Conservation (phyloP, 306 rosid genomes). For the Inga laurina region DNA sequence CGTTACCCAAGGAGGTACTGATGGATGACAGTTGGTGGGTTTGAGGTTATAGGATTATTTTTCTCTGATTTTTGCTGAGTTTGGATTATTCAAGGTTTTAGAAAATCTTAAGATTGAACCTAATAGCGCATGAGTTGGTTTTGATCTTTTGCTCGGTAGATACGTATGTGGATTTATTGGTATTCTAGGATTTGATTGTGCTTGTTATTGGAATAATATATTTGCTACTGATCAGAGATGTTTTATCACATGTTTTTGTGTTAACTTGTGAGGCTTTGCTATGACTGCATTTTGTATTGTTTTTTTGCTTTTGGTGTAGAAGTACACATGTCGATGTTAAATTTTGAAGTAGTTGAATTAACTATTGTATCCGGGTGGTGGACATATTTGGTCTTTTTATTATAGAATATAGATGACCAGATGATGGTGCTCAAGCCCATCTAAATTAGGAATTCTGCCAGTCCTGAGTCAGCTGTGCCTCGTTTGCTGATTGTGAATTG, state of each 20-base stretch:
- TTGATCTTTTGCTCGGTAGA: slow-evolving; percentile 31
- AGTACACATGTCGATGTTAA: not conserved
- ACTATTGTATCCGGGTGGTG: not conserved
- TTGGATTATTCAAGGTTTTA: not conserved
- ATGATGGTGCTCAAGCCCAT: not conserved
- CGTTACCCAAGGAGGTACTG: slow-evolving; percentile 92
- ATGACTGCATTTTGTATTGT: not conserved
- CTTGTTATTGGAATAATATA: slow-evolving; percentile 37
- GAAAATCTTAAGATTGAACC: slow-evolving; percentile 8
- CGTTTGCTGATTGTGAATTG: not conserved
- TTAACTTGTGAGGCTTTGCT: slow-evolving; percentile 10
- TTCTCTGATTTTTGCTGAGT: slow-evolving; percentile 19
- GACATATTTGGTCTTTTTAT: not conserved
- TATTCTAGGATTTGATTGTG: slow-evolving; percentile 21
- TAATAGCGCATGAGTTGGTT: slow-evolving; percentile 29
- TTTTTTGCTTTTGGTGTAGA: not conserved
- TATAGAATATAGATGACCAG: not conserved
- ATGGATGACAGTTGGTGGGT: slow-evolving; percentile 32
- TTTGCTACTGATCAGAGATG: slow-evolving; percentile 15
- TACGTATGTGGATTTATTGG: slow-evolving; percentile 31
- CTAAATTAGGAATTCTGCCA: not conserved
- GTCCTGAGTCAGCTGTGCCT: not conserved
- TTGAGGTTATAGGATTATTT: slow-evolving; percentile 12
- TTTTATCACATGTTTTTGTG: slow-evolving; percentile 15
- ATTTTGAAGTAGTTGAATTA: not conserved